Evolutionary conservation across 2,329 filamentous ascomycete species (phyloP).

Genomic region (Pseudogymnoascus sp.): DNA sequence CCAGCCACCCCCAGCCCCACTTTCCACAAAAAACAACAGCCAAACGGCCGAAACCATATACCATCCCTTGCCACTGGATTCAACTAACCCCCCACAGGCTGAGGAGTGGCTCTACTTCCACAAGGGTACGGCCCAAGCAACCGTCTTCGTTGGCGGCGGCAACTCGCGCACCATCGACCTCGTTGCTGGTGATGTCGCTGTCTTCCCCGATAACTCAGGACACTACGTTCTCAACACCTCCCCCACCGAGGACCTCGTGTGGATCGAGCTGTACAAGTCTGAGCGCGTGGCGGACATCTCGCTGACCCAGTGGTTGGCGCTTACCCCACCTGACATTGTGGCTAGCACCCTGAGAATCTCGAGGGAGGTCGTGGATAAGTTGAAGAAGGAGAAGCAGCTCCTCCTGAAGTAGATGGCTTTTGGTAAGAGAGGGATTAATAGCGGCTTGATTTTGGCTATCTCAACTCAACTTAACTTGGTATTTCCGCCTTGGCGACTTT

Average conservation of each 20-base stretch:
- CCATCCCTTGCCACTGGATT: not conserved
- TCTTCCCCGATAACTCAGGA: constrained; percentile 57
- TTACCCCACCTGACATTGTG: constrained; percentile 56
- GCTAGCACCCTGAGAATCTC: constrained; percentile 51
- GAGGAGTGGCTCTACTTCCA: constrained; percentile 68
- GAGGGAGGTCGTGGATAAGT: constrained; percentile 42
- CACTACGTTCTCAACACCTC: constrained; percentile 65
- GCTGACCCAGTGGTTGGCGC: constrained; percentile 59
- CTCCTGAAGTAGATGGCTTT: constrained; percentile 31
- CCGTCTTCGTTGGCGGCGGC: constrained; percentile 53
- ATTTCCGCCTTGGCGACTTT: not conserved
- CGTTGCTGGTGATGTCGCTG: constrained; percentile 55
- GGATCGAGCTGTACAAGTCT: constrained; percentile 62
- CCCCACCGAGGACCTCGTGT: constrained; percentile 53
- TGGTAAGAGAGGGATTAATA: not conserved
- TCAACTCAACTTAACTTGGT: not conserved
- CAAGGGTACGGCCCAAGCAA: constrained; percentile 50
- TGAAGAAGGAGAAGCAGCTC: constrained; percentile 58
- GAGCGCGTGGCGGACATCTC: constrained; percentile 59
- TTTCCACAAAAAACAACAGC: not conserved
- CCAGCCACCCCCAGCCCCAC: not conserved
- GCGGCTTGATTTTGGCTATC: not conserved
- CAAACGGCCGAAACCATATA: not conserved
- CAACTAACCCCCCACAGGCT: constrained; percentile 33
- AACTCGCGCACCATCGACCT: constrained; percentile 61